Conservation (phyloP, 148 eudicot genomes). For the Selenicereus undatus region DNA sequence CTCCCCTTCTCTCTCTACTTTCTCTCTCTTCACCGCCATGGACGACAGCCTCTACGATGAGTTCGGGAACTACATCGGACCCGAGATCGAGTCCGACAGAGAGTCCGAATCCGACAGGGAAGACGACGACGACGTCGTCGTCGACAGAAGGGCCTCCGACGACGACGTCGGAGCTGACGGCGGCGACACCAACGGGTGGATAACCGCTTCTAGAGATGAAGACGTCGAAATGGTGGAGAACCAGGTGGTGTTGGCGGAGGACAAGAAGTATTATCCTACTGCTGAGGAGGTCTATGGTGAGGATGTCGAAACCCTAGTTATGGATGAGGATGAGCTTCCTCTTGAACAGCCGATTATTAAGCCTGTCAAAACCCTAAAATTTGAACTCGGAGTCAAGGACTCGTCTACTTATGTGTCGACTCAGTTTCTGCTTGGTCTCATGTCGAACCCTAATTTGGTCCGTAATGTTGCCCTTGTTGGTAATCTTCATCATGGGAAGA, state of each 20-base stretch:
- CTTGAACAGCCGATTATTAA: conserved; percentile 86
- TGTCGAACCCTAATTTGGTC: conserved; percentile 88
- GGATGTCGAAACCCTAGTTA: conserved; percentile 93
- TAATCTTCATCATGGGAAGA: conserved; percentile 84
- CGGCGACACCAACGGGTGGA: conserved; percentile 67
- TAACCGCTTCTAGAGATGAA: conserved; percentile 50
- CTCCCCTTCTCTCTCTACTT: conserved; percentile 3
- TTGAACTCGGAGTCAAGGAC: conserved; percentile 87
- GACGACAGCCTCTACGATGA: conserved; percentile 94
- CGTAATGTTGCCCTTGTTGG: conserved; percentile 94
- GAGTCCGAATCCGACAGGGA: conserved; percentile 64
- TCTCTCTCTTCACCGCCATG: conserved; percentile 38
- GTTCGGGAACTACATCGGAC: conserved; percentile 98
- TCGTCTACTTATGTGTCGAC: conserved; percentile 95
- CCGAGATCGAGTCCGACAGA: conserved; percentile 87
- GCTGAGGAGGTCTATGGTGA: conserved; percentile 98
- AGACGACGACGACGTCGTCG: conserved; percentile 57
- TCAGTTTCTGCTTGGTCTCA: conserved; percentile 80
- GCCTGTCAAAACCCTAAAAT: conserved; percentile 77
- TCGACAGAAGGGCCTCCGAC: conserved; percentile 12
- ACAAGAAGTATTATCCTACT: conserved; percentile 95
- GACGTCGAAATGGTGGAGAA: conserved; percentile 53
- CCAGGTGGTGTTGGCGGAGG: conserved; percentile 84
- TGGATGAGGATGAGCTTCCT: conserved; percentile 92
- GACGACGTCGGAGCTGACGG: conserved; percentile 16